Percentiles rank a stretch among this genome's conserved stretches.
Conservation (phyloP, 331 rosid species). For the Rhamnella rubrinervis region DNA sequence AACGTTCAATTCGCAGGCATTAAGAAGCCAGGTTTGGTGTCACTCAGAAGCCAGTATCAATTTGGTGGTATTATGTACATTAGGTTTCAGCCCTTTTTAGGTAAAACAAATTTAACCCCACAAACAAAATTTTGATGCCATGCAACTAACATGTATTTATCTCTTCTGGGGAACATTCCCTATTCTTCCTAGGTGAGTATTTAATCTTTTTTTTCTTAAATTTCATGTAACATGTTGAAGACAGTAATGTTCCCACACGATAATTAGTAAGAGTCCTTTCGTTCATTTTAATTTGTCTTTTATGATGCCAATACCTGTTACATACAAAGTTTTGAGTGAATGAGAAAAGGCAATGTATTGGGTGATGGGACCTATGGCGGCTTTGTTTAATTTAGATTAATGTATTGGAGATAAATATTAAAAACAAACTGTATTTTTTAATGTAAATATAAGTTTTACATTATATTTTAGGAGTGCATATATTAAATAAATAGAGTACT, state of each 20-base stretch:
- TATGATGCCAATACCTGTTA: neutral
- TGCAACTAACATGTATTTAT: constrained; percentile 3
- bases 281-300: neutral
- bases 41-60: neutral
- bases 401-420: no score
- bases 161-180: neutral
- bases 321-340: no score
- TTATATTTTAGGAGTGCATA: no score
- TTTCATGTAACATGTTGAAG: neutral
- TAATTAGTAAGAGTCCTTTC: neutral
- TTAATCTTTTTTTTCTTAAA: neutral
- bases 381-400: no score
- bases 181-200: neutral
- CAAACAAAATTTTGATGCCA: constrained; percentile 16
- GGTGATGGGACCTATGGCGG: no score
- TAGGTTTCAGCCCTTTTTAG: no score
- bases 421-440: no score
- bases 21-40: constrained; percentile 7
- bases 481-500: no score
- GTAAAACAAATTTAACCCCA: constrained; percentile 16
- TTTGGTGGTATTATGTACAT: neutral
- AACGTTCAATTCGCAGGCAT: constrained; percentile 62
- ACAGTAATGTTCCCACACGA: neutral
- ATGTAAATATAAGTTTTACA: no score
- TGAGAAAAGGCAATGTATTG: no score